phyloP scores from a whole-genome alignment of 2,329 filamentous ascomycete genomes.

The Hyphodiscus sp. region DNA sequence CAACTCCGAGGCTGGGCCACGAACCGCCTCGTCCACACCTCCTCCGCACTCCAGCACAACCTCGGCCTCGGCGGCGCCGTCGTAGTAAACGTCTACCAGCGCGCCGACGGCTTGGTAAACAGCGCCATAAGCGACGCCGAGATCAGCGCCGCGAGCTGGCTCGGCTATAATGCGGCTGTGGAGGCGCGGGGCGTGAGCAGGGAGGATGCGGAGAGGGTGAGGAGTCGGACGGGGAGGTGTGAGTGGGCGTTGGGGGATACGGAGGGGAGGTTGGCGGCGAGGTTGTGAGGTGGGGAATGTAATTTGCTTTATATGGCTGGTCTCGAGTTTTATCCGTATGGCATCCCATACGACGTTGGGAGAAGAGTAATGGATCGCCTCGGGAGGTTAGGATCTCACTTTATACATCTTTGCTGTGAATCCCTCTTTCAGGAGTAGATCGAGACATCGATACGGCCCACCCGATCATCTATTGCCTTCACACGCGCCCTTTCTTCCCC shows the following conservation, averaged over 20 bases:
- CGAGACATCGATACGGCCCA: too few species aligned
- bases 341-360: too few species aligned
- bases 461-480: too few species aligned
- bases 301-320: too few species aligned
- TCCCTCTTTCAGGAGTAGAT: too few species aligned
- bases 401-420: too few species aligned
- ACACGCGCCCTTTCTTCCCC: constrained; percentile 44
- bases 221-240: constrained; percentile 57
- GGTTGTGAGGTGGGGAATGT: constrained; percentile 49
- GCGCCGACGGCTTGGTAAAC: constrained; percentile 68
- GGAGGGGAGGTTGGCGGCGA: constrained; percentile 63
- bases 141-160: constrained; percentile 57
- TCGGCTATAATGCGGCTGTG: constrained; percentile 90
- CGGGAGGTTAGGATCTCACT: too few species aligned
- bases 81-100: constrained; percentile 83
- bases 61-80: constrained; percentile 85
- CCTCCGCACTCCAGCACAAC: constrained; percentile 84
- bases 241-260: constrained; percentile 77
- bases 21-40: constrained; percentile 67
- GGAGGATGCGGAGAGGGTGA: constrained; percentile 63
- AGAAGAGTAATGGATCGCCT: too few species aligned
- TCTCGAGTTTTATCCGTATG: too few species aligned
- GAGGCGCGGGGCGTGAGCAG: constrained; percentile 83
- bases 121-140: constrained; percentile 55
- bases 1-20: constrained; percentile 94